Percentiles rank a stretch among this genome's conserved stretches.
phyloP scores from a whole-genome alignment of 306 rosid genomes.

The Acacia crassicarpa region DNA sequence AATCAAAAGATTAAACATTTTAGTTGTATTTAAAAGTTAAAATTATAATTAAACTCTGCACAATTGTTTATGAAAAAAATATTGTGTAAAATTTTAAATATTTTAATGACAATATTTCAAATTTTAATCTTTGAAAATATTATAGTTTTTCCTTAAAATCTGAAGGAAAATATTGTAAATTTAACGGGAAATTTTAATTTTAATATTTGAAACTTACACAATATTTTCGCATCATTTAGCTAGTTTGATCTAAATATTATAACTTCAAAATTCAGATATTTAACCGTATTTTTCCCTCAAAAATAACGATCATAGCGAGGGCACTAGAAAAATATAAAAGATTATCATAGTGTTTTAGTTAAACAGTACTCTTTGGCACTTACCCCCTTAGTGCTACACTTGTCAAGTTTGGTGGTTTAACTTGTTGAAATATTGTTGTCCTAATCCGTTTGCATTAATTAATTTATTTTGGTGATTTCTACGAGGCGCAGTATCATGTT shows the following conservation, averaged over 20 bases:
- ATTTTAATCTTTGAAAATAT: not conserved
- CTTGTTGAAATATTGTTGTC: not conserved
- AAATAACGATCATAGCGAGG: not conserved
- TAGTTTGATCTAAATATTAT: not conserved
- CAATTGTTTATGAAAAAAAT: too few relatives aligned
- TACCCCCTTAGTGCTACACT: not conserved
- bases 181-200: not conserved
- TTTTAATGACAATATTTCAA: not conserved
- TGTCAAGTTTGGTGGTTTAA: not conserved
- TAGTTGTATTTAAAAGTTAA: too few relatives aligned
- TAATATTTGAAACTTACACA: not conserved
- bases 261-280: not conserved
- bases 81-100: not conserved
- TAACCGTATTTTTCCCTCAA: not conserved
- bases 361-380: not conserved
- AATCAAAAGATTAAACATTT: too few relatives aligned
- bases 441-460: not conserved
- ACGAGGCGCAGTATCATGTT: not conserved
- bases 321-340: not conserved
- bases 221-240: not conserved
- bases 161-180: not conserved
- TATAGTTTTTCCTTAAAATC: not conserved
- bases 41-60: too few relatives aligned
- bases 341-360: too few relatives aligned
- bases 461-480: not conserved